Base-by-base conservation (phyloP, 1,284 basidiomycete species). In the Stereum hirsutum region DNA sequence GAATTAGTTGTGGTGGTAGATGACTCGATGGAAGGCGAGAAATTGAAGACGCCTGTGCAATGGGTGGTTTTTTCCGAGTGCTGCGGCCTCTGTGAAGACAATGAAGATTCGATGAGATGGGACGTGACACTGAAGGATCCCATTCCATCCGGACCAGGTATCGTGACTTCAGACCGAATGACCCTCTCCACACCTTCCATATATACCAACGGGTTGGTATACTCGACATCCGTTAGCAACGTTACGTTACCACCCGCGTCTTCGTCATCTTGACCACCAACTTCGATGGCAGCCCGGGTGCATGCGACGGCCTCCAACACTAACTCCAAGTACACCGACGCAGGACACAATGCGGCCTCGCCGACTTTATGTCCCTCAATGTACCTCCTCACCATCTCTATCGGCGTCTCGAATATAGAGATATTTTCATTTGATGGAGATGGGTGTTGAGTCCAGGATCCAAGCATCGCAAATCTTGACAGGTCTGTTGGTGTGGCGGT, bases 281-380 rank as follows among this genome's bases (percentile, higher is more conserved):
- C 0, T 51, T 55, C 27, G 62, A 32, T 67, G 57, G 19, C 55
- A 57, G 14, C 26, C 35, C 56, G 57, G 4, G 65, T 52, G 23
- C 69, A 57, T 23, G 59, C 51, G 15, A 74, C 60, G 0, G 69
- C 70, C 7, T 70, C 65, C 20, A 73, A 57, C 1, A 65, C 72
- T 34, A 78, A 66, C 49, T 84, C 81, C 15, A 76, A 54, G 49
- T 83, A 83, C 2, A 83, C 69, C 0, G 80, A 83, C 1, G 78
- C 82, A 4, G 83, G 82, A 50, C 81, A 86, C 1, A 86, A 64
- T 0, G 76, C 63, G 26, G 67, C 53, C 2, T 69, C 74, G 14
- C 68, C 70, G 2, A 85, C 78, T n/a, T 54, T 61, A 47, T 86
- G 82, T 1, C 80, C 79, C 14, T 59, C 52, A 19, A 86, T 76